Base-by-base conservation (phyloP, 1,284 basidiomycete genomes). In the Melampsora americana region DNA sequence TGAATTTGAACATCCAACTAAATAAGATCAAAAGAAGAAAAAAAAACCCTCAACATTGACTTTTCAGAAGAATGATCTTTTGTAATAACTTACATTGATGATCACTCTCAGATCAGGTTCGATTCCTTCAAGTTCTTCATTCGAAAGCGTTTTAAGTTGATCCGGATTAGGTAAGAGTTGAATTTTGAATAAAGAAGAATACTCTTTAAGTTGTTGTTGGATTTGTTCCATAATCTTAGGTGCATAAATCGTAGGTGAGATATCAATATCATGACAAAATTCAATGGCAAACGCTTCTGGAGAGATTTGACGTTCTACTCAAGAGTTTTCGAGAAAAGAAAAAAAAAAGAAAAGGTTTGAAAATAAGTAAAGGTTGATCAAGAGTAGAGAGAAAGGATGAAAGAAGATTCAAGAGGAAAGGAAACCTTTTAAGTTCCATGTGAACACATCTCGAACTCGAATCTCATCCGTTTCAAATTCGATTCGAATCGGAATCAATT, bases 1-100 rank as follows among this genome's bases (percentile, higher is more conserved):
- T 90, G 90, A 81, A 99, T 92, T 83, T 98, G 95, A n/a, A 99
- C 92, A 84, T 99, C 95, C 82, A 99, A 92, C 92, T 96, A 16
- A 28, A 48, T 23, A 50, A 61, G 50, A n/a, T n/a, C n/a, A n/a
- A n/a, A n/a, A n/a, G n/a, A n/a, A n/a, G n/a, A n/a, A n/a, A n/a
- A n/a, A n/a, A n/a, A n/a, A n/a, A n/a, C n/a, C n/a, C n/a, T n/a
- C n/a, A n/a, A n/a, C n/a, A n/a, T n/a, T n/a, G n/a, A n/a, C n/a
- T n/a, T n/a, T n/a, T n/a, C n/a, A n/a, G n/a, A 65, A 26, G 5
- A 56, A 53, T 5, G n/a, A 48, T 20, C 16, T 32, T 5, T 50
- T 48, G 30, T 26, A 5, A 28, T 4, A 1, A 86, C 91, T 83
- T 81, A 95, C 92, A 80, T 92, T 93, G 67, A 96, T 85, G 78